phyloP scores from a whole-genome alignment of 176 grass and related monocot species.

The Zea luxurians region DNA sequence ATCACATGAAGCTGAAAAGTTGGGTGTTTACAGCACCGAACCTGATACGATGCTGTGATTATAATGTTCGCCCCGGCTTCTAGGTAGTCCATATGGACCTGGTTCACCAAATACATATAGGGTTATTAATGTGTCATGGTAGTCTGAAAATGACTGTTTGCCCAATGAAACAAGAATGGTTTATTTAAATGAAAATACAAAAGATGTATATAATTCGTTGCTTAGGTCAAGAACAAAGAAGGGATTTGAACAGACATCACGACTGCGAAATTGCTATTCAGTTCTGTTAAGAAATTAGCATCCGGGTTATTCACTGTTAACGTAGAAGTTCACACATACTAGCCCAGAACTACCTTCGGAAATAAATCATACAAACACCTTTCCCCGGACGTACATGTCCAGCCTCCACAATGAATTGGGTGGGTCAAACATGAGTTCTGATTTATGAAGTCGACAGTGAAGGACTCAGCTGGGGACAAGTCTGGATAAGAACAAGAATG shows the following conservation, averaged over 20 bases:
- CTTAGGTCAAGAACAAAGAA: background rate
- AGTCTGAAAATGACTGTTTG: slow-evolving; percentile 16
- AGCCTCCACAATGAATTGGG: background rate
- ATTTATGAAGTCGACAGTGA: background rate
- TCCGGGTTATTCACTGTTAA: background rate
- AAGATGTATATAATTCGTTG: background rate
- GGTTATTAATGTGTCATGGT: slow-evolving; percentile 5
- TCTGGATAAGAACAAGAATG: background rate
- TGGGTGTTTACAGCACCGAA: slow-evolving; percentile 5
- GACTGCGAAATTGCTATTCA: slow-evolving; percentile 3
- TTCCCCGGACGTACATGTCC: background rate
- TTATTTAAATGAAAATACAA: background rate
- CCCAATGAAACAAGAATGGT: background rate
- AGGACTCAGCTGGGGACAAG: background rate
- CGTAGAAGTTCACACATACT: background rate
- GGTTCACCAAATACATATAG: slow-evolving; percentile 33
- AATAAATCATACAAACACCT: background rate
- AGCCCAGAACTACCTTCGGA: background rate
- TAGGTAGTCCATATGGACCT: slow-evolving; percentile 96
- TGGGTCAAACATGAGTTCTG: background rate
- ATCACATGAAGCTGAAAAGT: slow-evolving; percentile 6
- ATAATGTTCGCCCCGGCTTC: slow-evolving; percentile 85
- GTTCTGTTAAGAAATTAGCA: background rate
- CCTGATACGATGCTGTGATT: slow-evolving; percentile 95
- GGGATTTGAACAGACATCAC: background rate